Base-by-base conservation (phyloP, 208 protist genomes). In the Crithidia fasciculata region DNA sequence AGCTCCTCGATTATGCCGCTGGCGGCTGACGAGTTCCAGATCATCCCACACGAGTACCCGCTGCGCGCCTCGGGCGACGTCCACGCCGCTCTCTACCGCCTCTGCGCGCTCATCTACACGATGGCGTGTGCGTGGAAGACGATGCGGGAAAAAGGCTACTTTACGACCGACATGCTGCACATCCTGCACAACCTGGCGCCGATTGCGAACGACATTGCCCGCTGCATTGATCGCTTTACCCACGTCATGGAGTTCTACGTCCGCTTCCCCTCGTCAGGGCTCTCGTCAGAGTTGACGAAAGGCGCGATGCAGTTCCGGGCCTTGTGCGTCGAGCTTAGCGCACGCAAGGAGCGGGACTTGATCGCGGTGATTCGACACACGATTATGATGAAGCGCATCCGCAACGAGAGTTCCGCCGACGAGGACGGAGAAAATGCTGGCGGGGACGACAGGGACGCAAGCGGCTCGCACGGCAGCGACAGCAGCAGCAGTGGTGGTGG, bases 101-200 rank as follows among this genome's bases (percentile, higher is more conserved):
- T 88, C 47, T 91, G 85, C 64, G 76, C 79, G 18, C 76, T 94
- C 36, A 69, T 94, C 45, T 91, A 91, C 69, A 88, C 77, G 0
- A 94, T 94, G 86, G 66, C 85, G 18, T 91, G 89, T 56, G 76
- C 84, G 44, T 94, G 89, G 86, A 89, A 91, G 80, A 72, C 83
- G 43, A 91, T 94, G 89, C 79, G 86, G 2, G 89, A 90, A 39
- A 91, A 91, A 61, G 84, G 81, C 19, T 94, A 94, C 70, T 94
- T 94, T 52, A 91, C 89, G 19, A 43, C 53, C 5, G 86, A 89
- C 55, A 80, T 91, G 74, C 56, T 84, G 5, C 86, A 87, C 67
- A 84, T 94, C 37, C 69, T 94, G 16, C 82, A 84, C 71, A 91
- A 91, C 72, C 18, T 94, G 8, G 63, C 80, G 28, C 89, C 89